A percentile compares a stretch with the other conserved stretches of the same genome.
Conservation (phyloP, 805 yeast genomes). For the Candida ovalis region DNA sequence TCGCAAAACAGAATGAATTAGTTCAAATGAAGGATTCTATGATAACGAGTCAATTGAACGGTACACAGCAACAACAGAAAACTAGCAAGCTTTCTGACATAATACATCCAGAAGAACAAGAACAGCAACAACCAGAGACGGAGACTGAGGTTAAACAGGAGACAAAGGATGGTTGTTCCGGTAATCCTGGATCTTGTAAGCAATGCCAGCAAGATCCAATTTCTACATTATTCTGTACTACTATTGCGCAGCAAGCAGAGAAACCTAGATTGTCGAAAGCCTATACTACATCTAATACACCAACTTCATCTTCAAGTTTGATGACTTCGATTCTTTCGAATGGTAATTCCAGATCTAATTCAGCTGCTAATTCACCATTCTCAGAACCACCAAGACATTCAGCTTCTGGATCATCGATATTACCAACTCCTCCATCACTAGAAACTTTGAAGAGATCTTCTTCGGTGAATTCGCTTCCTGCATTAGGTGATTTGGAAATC, state of each 20-base stretch:
- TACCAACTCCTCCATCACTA: constrained; percentile 16
- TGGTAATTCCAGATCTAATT: neutral
- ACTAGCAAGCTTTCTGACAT: neutral
- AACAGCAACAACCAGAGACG: constrained; percentile 18
- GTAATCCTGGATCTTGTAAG: constrained; percentile 82
- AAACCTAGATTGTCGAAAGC: neutral
- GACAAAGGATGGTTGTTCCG: constrained; percentile 54
- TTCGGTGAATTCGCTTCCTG: constrained; percentile 23
- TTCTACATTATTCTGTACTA: constrained; percentile 84
- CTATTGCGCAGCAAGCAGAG: constrained; percentile 50
- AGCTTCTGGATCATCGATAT: constrained; percentile 3
- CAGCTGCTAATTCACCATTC: neutral
- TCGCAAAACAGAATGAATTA: constrained; percentile 43
- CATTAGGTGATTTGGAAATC: constrained; percentile 26
- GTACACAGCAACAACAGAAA: constrained; percentile 1
- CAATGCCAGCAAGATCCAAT: constrained; percentile 85
- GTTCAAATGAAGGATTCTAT: constrained; percentile 20
- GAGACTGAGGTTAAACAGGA: neutral
- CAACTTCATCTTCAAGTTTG: constrained; percentile 3
- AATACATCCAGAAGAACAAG: constrained; percentile 11
- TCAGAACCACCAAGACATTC: neutral
- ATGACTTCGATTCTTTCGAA: neutral
- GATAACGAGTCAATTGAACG: constrained; percentile 19
- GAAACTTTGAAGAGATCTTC: constrained; percentile 16
- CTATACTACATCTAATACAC: constrained; percentile 6